Evolutionary conservation across 2,329 filamentous ascomycete species (phyloP).

Genomic region (Talaromyces sp.): DNA sequence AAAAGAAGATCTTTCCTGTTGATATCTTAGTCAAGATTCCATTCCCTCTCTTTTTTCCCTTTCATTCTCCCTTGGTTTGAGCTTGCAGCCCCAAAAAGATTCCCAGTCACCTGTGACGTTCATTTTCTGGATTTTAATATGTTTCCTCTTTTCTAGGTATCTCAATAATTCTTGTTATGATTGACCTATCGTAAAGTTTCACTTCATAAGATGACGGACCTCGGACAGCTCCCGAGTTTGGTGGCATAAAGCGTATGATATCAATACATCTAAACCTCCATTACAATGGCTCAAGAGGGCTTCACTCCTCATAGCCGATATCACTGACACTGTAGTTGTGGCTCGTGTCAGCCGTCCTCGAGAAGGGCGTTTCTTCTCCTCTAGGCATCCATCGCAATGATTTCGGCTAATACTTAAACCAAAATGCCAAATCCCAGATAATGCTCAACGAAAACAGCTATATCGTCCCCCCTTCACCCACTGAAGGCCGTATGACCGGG

Average conservation of each 20-base stretch:
- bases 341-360: no score
- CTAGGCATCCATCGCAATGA: no score
- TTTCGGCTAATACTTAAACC: no score
- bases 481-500: background rate
- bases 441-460: background rate
- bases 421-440: background rate
- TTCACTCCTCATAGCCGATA: no score
- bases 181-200: background rate
- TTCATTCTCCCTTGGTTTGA: slow-evolving; percentile 19
- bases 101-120: slow-evolving; percentile 16
- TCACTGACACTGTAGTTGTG: no score
- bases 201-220: no score
- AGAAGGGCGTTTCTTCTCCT: no score
- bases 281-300: no score
- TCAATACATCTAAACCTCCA: no score
- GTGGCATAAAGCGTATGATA: no score
- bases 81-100: slow-evolving; percentile 16
- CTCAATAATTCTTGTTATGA: slow-evolving; percentile 18
- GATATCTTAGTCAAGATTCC: slow-evolving; percentile 20
- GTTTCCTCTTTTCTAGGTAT: slow-evolving; percentile 16
- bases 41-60: slow-evolving; percentile 14
- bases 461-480: no score
- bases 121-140: slow-evolving; percentile 21
- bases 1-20: slow-evolving; percentile 25
- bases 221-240: no score